Conservation (phyloP, 2,329 filamentous ascomycete genomes). For the Fusarium paranaense region DNA sequence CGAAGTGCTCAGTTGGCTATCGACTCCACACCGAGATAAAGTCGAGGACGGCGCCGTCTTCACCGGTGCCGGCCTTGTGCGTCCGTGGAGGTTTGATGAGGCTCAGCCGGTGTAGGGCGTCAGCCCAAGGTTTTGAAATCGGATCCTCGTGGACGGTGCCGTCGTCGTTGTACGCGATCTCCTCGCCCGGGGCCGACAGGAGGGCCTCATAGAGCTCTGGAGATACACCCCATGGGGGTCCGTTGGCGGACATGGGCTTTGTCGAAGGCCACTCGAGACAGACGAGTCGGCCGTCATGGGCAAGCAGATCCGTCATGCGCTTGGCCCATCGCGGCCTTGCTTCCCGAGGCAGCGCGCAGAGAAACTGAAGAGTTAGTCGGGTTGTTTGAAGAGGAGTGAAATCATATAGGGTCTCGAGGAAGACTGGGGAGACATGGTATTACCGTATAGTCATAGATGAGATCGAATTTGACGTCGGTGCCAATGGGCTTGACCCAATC, state of each 20-base stretch:
- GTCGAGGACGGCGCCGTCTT: conserved; percentile 61
- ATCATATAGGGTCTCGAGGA: neutral
- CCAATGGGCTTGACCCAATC: conserved; percentile 62
- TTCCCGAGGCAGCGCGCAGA: conserved; percentile 69
- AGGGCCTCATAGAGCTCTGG: conserved; percentile 79
- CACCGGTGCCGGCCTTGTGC: conserved; percentile 58
- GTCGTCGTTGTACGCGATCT: conserved; percentile 67
- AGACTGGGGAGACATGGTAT: conserved; percentile 12
- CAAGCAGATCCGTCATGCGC: conserved; percentile 63
- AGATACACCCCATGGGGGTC: conserved; percentile 79
- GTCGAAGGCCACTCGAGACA: conserved; percentile 83
- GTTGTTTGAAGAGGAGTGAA: conserved; percentile 5
- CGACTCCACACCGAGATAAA: conserved; percentile 66
- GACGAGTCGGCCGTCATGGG: conserved; percentile 62
- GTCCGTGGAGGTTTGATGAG: conserved; percentile 64
- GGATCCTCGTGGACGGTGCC: conserved; percentile 56
- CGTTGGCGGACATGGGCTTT: conserved; percentile 72
- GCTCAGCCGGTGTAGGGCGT: conserved; percentile 57
- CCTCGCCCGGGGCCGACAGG: conserved; percentile 75
- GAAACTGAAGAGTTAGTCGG: conserved; percentile 60
- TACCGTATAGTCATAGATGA: conserved; percentile 74
- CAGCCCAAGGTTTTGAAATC: conserved; percentile 52
- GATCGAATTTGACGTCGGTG: conserved; percentile 68
- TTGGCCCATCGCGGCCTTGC: conserved; percentile 65
- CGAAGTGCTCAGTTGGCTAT: conserved; percentile 35